Conservation (phyloP, 2,329 filamentous ascomycete species). For the Thermomyces lanuginosus region DNA sequence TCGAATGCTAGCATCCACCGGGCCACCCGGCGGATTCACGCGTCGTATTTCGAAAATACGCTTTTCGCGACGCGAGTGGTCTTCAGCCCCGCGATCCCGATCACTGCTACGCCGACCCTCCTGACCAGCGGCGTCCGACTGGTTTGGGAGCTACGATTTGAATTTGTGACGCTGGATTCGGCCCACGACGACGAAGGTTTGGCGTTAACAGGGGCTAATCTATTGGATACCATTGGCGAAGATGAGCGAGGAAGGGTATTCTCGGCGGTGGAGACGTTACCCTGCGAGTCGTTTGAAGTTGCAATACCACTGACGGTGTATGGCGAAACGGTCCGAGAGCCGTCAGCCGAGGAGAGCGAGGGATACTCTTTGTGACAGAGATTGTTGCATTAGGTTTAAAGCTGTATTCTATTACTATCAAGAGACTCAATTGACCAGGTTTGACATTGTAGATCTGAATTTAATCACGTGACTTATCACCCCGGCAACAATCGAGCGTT, state of each 20-base stretch:
- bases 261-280: slow-evolving; percentile 59
- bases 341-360: slow-evolving; percentile 22
- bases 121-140: slow-evolving; percentile 75
- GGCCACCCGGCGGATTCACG: slow-evolving; percentile 69
- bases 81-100: slow-evolving; percentile 71
- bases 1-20: slow-evolving; percentile 74
- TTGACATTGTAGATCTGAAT: no score
- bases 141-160: slow-evolving; percentile 76
- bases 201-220: slow-evolving; percentile 26
- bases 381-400: neutral
- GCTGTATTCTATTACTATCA: neutral
- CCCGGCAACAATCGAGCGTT: no score
- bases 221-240: slow-evolving; percentile 64
- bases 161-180: slow-evolving; percentile 67
- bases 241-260: slow-evolving; percentile 66
- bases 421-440: no score
- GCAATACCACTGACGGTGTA: slow-evolving; percentile 73
- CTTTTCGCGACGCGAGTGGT: slow-evolving; percentile 64
- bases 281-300: slow-evolving; percentile 82
- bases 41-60: slow-evolving; percentile 62
- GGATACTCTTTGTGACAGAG: slow-evolving; percentile 26
- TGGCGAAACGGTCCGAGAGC: slow-evolving; percentile 35
- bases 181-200: slow-evolving; percentile 22
- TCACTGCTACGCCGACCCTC: slow-evolving; percentile 74
- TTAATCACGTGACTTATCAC: no score